phyloP scores from a whole-genome alignment of 1,139 yeast genomes.

The Yamadazyma taylorii region DNA sequence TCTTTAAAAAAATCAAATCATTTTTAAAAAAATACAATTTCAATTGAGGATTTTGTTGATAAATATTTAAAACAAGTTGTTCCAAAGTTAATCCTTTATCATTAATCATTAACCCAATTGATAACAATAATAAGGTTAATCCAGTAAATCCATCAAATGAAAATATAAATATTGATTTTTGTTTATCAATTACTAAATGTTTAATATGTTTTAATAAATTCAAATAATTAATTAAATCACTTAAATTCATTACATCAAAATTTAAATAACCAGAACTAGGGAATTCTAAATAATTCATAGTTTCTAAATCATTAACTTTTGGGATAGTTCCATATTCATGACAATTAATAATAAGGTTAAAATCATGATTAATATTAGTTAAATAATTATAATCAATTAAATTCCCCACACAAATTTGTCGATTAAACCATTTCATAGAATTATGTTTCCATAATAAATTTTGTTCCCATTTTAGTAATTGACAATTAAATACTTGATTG shows the following conservation, averaged over 20 bases:
- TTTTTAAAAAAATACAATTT: constrained; percentile 34
- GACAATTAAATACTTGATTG: constrained; percentile 20
- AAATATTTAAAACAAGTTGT: constrained; percentile 21
- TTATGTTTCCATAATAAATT: constrained; percentile 37
- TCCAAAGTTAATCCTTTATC: constrained; percentile 23
- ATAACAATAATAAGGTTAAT: constrained; percentile 30
- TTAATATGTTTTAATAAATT: constrained; percentile 34
- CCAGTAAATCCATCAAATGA: constrained; percentile 46
- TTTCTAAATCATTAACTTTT: constrained; percentile 7
- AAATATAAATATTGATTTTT: constrained; percentile 30
- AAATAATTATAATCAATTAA: constrained; percentile 31
- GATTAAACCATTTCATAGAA: constrained; percentile 29
- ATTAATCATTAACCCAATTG: constrained; percentile 24
- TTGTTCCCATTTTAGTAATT: constrained; percentile 36
- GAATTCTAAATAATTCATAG: constrained; percentile 30
- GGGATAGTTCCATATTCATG: constrained; percentile 38
- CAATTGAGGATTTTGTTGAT: constrained; percentile 16
- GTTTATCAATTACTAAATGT: constrained; percentile 19
- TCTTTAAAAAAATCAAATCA: constrained; percentile 34
- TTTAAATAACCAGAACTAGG: constrained; percentile 33
- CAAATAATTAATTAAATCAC: constrained; percentile 29
- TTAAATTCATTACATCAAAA: constrained; percentile 23
- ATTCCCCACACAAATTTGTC: constrained; percentile 35
- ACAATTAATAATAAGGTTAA: constrained; percentile 36
- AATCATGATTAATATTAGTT: constrained; percentile 19